Base-by-base conservation (phyloP, 1,139 yeast genomes). In the Sporopachydermia cereana region DNA sequence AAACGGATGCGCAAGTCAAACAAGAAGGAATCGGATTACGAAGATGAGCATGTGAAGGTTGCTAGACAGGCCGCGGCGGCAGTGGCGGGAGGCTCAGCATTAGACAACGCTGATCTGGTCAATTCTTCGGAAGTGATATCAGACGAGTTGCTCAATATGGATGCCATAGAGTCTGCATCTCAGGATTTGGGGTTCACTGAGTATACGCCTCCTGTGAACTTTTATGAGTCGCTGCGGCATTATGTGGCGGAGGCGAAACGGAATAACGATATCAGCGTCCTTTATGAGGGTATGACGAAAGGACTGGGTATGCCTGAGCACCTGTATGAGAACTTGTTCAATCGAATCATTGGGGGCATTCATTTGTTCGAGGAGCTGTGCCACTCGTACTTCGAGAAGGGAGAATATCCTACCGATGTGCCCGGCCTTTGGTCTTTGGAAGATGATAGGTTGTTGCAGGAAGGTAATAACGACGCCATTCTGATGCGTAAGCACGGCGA, bases 31-130 rank as follows among this genome's bases (percentile, higher is more conserved):
- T 20, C 18, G 4, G 20, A 20, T 5, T 31, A 18, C 18, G 44
- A 12, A 20, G 45, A 41, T 3, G 24, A 24, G 17, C 39, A 21
- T 36, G 45, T 14, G 3, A 36, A 34, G 12, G 45, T 24, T 24
- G 44, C 31, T 20, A 21, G 42, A 17, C 44, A 41, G 12, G 45
- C 45, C 18, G 45, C 44, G 22, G 45, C 59, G 18, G 64, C 36
- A 44, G 51, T 39, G 23, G 45, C 29, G 24, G 45, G 21, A 18
- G 45, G 22, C 14, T 43, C 43, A 3, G 44, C 42, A 12, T 17
- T 42, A 16, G 14, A 21, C 9, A 21, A 34, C 39, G 39, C 17
- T 7, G 39, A 34, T 34, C n/a, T 34, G 9, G 39, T 34, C 12
- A 20, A 20, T 16, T 16, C 39, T 12, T 16, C 39, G 22, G 22